Conservation (phyloP, 352 stramenopile species). For the Phytophthora vignae region DNA sequence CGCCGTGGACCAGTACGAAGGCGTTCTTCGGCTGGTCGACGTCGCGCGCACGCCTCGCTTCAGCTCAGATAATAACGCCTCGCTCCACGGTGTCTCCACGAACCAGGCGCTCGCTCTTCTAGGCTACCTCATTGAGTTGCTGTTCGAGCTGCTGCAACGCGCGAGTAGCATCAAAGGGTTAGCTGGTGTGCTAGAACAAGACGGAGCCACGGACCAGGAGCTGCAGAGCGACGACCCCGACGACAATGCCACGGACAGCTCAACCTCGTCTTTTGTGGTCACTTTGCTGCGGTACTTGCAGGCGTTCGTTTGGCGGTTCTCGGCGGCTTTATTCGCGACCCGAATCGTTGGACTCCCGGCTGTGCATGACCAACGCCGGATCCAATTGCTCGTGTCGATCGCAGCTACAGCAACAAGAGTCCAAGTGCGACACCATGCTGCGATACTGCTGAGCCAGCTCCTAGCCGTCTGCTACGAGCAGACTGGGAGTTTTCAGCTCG, state of each 20-base stretch:
- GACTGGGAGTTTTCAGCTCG: constrained; percentile 65
- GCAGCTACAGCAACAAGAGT: constrained; percentile 45
- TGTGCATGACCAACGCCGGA: constrained; percentile 60
- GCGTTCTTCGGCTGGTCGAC: constrained; percentile 57
- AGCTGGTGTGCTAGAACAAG: constrained; percentile 13
- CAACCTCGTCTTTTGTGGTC: constrained; percentile 49
- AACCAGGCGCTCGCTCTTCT: constrained; percentile 66
- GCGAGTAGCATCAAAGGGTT: constrained; percentile 58
- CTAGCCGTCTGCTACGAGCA: constrained; percentile 63
- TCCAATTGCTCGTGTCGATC: constrained; percentile 58
- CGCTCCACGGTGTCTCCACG: constrained; percentile 15
- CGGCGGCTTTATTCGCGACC: constrained; percentile 58
- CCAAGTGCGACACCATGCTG: constrained; percentile 44
- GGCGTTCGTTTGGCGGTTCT: constrained; percentile 58
- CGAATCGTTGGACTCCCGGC: constrained; percentile 55
- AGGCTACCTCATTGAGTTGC: constrained; percentile 52
- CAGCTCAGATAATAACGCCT: constrained; percentile 1
- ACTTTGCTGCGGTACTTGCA: constrained; percentile 64
- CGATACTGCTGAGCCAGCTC: constrained; percentile 58
- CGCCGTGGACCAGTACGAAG: constrained; percentile 63
- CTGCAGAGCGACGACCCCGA: constrained; percentile 29
- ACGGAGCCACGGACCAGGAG: constrained; percentile 18
- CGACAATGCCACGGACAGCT: constrained; percentile 18
- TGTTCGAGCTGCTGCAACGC: constrained; percentile 67
- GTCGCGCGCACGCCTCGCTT: constrained; percentile 40